phyloP scores from a whole-genome alignment of 495 filamentous ascomycete genomes.

The Aspergillus campestris region DNA sequence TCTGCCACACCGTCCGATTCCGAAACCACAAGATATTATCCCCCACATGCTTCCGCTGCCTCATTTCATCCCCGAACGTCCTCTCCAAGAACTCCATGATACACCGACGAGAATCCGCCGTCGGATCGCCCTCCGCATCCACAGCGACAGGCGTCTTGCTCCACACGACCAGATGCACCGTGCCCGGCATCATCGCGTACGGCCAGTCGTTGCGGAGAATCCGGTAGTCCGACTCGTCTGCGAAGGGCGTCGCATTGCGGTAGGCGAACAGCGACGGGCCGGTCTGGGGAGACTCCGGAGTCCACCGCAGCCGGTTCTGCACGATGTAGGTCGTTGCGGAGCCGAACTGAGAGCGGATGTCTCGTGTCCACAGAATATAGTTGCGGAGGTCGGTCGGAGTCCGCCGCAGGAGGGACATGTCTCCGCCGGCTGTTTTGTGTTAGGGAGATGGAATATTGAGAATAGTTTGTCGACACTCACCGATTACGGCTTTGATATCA shows the following conservation, averaged over 20 bases:
- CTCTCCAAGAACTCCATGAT: background rate
- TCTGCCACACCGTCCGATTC: background rate
- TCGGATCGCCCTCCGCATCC: background rate
- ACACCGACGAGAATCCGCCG: background rate
- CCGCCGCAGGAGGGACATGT: background rate
- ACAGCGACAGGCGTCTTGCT: background rate
- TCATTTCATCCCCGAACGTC: background rate
- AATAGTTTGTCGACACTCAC: background rate
- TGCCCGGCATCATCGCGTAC: background rate
- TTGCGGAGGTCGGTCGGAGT: constrained; percentile 1
- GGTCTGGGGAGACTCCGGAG: background rate
- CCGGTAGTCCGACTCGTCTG: background rate
- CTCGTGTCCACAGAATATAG: constrained; percentile 1
- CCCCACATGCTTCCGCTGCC: background rate
- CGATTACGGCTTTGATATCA: background rate
- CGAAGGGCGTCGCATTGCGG: background rate
- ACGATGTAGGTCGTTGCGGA: background rate
- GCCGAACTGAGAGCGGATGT: background rate
- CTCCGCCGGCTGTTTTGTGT: background rate
- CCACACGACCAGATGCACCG: background rate
- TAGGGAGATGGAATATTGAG: background rate
- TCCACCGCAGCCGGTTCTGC: background rate
- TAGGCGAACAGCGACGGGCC: background rate
- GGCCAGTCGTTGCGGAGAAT: constrained; percentile 5
- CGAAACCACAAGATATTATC: background rate